These are phyloP conservation scores for Gossypium herbaceum DNA, from an alignment of 345 rosid genomes.

Conservation along the genomic window DNA sequence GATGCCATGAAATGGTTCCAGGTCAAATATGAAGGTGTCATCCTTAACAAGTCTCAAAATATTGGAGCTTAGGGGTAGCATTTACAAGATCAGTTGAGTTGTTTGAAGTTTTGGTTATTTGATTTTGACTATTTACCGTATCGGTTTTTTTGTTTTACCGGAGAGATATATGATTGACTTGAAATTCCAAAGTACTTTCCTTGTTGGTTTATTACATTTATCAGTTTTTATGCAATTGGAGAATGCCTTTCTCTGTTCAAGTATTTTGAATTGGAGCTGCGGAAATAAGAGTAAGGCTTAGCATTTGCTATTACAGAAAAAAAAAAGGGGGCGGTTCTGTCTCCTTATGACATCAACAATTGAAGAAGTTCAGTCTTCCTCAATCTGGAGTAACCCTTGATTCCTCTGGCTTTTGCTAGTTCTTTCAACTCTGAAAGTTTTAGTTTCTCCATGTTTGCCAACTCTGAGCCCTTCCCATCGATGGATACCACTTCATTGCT, in stretches of 20 bases:
- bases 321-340: too few relatives aligned
- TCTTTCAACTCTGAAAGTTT: constrained; percentile 62
- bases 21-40: constrained; percentile 85
- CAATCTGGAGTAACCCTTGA: constrained; percentile 62
- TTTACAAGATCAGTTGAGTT: neutral
- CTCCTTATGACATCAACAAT: constrained; percentile 30
- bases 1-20: constrained; percentile 97
- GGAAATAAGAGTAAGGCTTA: neutral
- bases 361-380: constrained; percentile 53
- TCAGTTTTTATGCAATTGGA: neutral
- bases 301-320: neutral
- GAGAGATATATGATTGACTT: neutral
- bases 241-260: neutral
- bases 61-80: constrained; percentile 21
- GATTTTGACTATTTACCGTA: neutral
- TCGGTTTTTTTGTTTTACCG: neutral
- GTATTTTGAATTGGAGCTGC: neutral
- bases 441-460: constrained; percentile 42
- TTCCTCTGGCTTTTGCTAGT: constrained; percentile 57
- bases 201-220: neutral
- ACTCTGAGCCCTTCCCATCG: constrained; percentile 6
- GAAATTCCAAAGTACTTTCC: neutral
- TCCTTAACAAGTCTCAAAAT: constrained; percentile 75
- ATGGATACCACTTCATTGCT: constrained; percentile 12
- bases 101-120: neutral